Evolutionary conservation across 2,329 filamentous ascomycete species (phyloP).

Genomic region (Epichloe sp.): DNA sequence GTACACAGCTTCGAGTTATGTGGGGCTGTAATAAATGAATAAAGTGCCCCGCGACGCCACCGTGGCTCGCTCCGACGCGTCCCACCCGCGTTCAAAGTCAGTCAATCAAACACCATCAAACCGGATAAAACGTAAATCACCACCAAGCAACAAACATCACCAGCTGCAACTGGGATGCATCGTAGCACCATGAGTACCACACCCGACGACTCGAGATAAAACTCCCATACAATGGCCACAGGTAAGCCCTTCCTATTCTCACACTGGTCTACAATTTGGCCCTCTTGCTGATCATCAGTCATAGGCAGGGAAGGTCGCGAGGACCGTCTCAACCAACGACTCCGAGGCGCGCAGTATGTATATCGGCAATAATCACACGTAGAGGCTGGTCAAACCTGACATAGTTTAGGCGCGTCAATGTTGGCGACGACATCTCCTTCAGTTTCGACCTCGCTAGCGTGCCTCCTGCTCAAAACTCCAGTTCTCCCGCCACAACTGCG

Average conservation of each 20-base stretch:
- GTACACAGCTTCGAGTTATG: no score
- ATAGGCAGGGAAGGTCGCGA: slow-evolving; percentile 37
- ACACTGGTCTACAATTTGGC: neutral
- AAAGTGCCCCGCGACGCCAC: neutral
- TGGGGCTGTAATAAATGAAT: no score
- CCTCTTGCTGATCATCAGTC: neutral
- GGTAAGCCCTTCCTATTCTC: neutral
- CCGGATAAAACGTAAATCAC: neutral
- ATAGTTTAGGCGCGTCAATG: slow-evolving; percentile 34
- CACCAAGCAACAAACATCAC: neutral
- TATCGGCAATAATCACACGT: neutral
- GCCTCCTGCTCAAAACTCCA: slow-evolving; percentile 11
- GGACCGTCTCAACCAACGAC: slow-evolving; percentile 50
- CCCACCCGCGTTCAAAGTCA: neutral
- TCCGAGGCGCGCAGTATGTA: slow-evolving; percentile 50
- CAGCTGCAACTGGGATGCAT: neutral
- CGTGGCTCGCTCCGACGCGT: neutral
- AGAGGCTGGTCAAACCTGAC: slow-evolving; percentile 3
- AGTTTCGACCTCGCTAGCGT: slow-evolving; percentile 36
- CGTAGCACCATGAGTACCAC: neutral
- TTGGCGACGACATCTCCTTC: slow-evolving; percentile 50
- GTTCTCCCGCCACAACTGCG: slow-evolving; percentile 4
- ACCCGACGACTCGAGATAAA: neutral
- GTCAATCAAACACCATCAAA: neutral
- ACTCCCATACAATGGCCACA: neutral